Base-by-base conservation (phyloP, 345 rosid genomes). In the Brassica rapa region DNA sequence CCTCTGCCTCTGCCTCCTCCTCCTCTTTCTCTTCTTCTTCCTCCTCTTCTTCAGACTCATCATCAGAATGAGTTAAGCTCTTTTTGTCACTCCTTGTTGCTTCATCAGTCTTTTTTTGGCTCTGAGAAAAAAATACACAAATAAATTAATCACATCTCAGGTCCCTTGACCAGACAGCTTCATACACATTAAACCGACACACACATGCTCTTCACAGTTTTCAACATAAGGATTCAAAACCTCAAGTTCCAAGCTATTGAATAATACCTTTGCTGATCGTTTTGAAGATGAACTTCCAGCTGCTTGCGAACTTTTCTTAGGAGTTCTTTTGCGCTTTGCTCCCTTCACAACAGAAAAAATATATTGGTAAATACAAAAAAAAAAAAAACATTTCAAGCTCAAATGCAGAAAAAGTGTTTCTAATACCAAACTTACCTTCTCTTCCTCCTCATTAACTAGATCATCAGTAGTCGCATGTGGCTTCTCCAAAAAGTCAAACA, bases 401-500 rank as follows among this genome's bases (percentile, higher is more conserved):
- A 39, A 59, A 1, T 9, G 51, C 62, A 12, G 61, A 72, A 27
- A 71, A 39, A 12, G 61, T 7, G 68, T 10, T 29, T 53, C 46
- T 11, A 39, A 25, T 27, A 16, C 3, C 75, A 76, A 27, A 71
- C 21, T 53, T 70, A 89, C 93, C 89, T 87, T 85, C 77, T 92
- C 97, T 80, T 88, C 87, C 80, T 91, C 97, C 80, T 91, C 97
- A 16, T 87, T 74, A 82, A 92, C 90, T 51, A 82, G 70, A 61
- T 72, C 85, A 25, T 84, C 68, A 37, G 91, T 86, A 74, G 91
- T 92, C 12, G 94, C 87, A 80, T 86, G 92, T 63, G 98, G 99
- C 61, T 89, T 88, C 81, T 79, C 86, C 93, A 95, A 81, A 85
- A 91, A 95, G 77, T 88, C 98, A 60, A 91, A 82, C 80, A 95